phyloP scores from a whole-genome alignment of 768 basidiomycete species.

The Panellus pusillus region DNA sequence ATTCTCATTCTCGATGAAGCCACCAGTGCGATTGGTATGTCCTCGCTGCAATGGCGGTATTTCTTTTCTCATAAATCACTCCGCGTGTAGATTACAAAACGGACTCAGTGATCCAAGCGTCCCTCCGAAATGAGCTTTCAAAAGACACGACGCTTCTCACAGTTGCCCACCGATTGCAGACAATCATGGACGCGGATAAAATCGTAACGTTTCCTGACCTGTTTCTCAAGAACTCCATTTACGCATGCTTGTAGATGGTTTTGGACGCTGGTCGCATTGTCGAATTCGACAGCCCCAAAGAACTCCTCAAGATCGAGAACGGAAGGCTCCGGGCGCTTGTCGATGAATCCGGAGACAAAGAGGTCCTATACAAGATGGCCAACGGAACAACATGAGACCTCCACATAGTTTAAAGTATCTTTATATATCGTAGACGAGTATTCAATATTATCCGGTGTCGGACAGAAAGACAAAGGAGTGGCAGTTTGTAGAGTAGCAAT shows the following conservation, averaged over 20 bases:
- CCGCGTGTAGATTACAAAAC: slow-evolving; percentile 34
- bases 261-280: slow-evolving; percentile 48
- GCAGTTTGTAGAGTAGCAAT: neutral
- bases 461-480: slow-evolving; percentile 1
- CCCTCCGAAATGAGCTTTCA: slow-evolving; percentile 39
- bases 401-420: slow-evolving; percentile 1
- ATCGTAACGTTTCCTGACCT: slow-evolving; percentile 30
- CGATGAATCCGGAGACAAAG: slow-evolving; percentile 58
- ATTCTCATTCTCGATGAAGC: slow-evolving; percentile 24
- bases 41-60: no score
- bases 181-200: slow-evolving; percentile 34
- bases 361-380: slow-evolving; percentile 47
- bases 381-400: slow-evolving; percentile 13
- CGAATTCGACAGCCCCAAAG: slow-evolving; percentile 54
- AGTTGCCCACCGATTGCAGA: slow-evolving; percentile 33
- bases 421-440: slow-evolving; percentile 10
- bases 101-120: slow-evolving; percentile 43
- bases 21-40: neutral
- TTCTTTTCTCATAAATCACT: no score
- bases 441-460: neutral
- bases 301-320: slow-evolving; percentile 51
- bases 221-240: neutral
- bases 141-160: slow-evolving; percentile 32
- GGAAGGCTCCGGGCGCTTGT: slow-evolving; percentile 56
- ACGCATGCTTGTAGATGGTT: slow-evolving; percentile 30